A percentile compares a stretch with the other conserved stretches of the same genome.
phyloP scores from a whole-genome alignment of 2,329 filamentous ascomycete species.

The Ceratocystis harringtonii region DNA sequence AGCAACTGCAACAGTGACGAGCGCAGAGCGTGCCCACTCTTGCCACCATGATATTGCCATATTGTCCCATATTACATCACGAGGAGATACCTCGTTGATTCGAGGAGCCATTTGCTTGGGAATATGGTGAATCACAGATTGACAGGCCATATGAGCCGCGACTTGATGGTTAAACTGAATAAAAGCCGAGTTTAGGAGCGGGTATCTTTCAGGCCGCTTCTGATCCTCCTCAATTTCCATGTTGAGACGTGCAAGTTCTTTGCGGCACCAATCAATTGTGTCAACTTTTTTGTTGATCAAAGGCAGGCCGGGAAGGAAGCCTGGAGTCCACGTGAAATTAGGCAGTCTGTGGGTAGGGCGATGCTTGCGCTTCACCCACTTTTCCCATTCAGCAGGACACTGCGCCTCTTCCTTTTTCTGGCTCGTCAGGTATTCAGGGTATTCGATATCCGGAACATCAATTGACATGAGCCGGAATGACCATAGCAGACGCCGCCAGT shows the following conservation, averaged over 20 bases:
- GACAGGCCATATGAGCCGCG: conserved; percentile 94
- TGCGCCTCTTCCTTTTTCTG: conserved; percentile 49
- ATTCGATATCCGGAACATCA: conserved; percentile 35
- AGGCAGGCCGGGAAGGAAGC: conserved; percentile 66
- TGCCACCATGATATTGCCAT: conserved; percentile 95
- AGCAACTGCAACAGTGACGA: conserved; percentile 49
- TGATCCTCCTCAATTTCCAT: conserved; percentile 87
- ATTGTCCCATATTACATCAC: conserved; percentile 92
- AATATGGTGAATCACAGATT: conserved; percentile 76
- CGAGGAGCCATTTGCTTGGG: conserved; percentile 89
- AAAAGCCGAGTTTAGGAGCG: conserved; percentile 89
- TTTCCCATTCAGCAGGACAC: conserved; percentile 48
- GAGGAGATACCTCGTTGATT: conserved; percentile 82
- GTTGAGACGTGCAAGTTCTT: conserved; percentile 74
- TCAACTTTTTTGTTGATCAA: conserved; percentile 81
- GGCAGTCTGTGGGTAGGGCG: conserved; percentile 73
- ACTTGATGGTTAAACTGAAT: conserved; percentile 98
- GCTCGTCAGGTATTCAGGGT: conserved; percentile 48
- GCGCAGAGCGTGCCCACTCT: conserved; percentile 54
- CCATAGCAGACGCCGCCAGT: conserved; percentile 27
- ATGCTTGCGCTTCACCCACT: conserved; percentile 66
- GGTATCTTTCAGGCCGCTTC: conserved; percentile 67
- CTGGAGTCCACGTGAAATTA: conserved; percentile 35
- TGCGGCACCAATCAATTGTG: conserved; percentile 80
- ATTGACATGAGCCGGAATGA: conserved; percentile 11